Conservation (phyloP, 331 rosid genomes). For the Dryas integrifolia region DNA sequence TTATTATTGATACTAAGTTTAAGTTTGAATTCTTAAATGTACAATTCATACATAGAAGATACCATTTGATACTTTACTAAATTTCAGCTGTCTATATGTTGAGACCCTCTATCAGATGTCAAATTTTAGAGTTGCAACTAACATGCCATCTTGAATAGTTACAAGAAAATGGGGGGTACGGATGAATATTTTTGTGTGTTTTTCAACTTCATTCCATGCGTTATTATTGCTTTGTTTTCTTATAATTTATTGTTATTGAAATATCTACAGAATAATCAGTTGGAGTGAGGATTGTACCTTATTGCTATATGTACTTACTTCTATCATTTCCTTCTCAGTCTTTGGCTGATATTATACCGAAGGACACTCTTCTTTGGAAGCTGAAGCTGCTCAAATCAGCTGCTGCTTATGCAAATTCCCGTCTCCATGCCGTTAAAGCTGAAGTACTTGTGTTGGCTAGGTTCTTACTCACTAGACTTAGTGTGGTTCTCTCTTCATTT, state of each 20-base stretch:
- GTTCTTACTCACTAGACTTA: conserved; percentile 37
- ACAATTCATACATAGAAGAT: neutral
- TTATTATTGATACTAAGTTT: no score
- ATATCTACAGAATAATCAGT: neutral
- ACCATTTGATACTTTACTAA: neutral
- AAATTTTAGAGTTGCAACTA: neutral
- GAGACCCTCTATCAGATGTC: no score
- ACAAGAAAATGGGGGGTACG: neutral
- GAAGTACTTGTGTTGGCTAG: conserved; percentile 96
- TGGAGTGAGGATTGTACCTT: neutral
- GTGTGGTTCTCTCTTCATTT: neutral
- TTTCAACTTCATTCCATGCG: neutral
- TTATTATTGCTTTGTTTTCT: neutral
- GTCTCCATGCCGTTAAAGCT: conserved; percentile 90
- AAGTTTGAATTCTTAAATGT: no score
- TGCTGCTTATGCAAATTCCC: conserved; percentile 88
- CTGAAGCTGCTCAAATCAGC: conserved; percentile 85
- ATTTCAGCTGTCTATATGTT: neutral
- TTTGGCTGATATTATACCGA: conserved; percentile 65
- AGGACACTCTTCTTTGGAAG: conserved; percentile 85
- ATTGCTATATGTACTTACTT: conserved; percentile 12
- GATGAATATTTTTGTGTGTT: neutral
- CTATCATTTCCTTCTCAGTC: conserved; percentile 44
- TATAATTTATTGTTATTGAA: neutral
- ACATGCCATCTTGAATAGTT: neutral